Evolutionary conservation across 2,329 filamentous ascomycete species (phyloP), one percentile per base, ranked within the genome.

Genomic region (Huntiella omanensis): DNA sequence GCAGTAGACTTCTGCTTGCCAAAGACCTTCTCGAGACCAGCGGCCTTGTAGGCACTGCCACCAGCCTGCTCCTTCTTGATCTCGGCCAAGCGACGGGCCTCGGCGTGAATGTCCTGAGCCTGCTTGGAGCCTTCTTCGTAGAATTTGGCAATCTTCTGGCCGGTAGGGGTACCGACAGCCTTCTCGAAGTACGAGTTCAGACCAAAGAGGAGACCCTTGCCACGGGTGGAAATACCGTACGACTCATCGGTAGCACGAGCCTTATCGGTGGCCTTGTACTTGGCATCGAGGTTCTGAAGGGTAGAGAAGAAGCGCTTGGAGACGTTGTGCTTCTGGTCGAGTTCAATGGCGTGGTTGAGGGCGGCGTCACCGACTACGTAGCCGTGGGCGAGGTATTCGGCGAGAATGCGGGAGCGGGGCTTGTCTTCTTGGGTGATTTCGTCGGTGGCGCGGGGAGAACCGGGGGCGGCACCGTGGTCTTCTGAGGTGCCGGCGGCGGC

Each of bases 351-450:
- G 52, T 73, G 73, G 66, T 91, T 74, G 55, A 94, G 79, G 43
- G 83, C 83, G 22, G 63, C 68, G 48, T 79, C 75, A 28, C 74
- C 86, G 53, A 96, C 70, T 35, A 78, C 73, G 66, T 98, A 98
- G 55, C 91, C 91, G 57, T 95, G 85, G 8, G 91, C 87, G 33
- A 98, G 80, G 64, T 96, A 95, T 67, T 98, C 91, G 53, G 91
- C 91, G 43, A 95, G 64, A 61, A 98, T 94, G 56, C 91, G 84
- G 36, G 83, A 77, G 56, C 87, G 82, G 12, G 91, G 91, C 73
- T 98, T 98, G 69, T 96, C 86, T 64, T 98, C 91, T 60, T 98
- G 91, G 11, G 80, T 77, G 56, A 96, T 78, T 55, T 86, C 75
- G 55, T 85, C 70, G 45, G 35, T 38, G 6, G 40, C n/a, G 41